A percentile compares a stretch with the other conserved stretches of the same genome.
phyloP scores from a whole-genome alignment of 768 basidiomycete species.

The Termitomyces bulborhizus region DNA sequence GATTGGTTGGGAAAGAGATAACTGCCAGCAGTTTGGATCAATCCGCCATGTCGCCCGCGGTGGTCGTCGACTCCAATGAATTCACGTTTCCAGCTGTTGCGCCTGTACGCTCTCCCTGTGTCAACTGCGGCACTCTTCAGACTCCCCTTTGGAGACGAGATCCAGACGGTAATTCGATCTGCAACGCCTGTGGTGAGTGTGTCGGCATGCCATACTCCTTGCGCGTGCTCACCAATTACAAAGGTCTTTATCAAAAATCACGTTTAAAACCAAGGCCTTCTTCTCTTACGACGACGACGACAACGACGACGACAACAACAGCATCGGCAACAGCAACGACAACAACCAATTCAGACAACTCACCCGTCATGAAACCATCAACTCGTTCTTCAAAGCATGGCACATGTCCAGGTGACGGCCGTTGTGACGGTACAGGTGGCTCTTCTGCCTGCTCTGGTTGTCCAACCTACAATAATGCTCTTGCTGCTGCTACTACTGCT shows the following conservation, averaged over 20 bases:
- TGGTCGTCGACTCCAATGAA: slow-evolving; percentile 14
- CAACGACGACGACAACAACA: slow-evolving; percentile 4
- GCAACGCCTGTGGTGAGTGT: slow-evolving; percentile 76
- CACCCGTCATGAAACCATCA: background rate
- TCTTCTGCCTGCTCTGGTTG: slow-evolving; percentile 91
- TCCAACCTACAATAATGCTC: slow-evolving; percentile 91
- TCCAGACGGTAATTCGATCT: slow-evolving; percentile 74
- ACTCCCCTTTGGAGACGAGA: slow-evolving; percentile 86
- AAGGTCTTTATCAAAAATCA: slow-evolving; percentile 83
- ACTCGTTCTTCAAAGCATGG: slow-evolving; percentile 26
- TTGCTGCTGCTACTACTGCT: slow-evolving; percentile 25
- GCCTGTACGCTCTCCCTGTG: slow-evolving; percentile 42
- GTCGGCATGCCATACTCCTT: background rate
- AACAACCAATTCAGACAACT: background rate
- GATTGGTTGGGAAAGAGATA: slow-evolving; percentile 29
- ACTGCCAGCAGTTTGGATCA: slow-evolving; percentile 9
- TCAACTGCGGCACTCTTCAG: slow-evolving; percentile 70
- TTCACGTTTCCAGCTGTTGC: slow-evolving; percentile 13
- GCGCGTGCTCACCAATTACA: slow-evolving; percentile 6
- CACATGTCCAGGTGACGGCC: slow-evolving; percentile 98
- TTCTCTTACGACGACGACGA: slow-evolving; percentile 26
- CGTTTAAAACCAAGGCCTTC: slow-evolving; percentile 70
- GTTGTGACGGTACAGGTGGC: slow-evolving; percentile 97
- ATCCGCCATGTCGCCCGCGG: slow-evolving; percentile 13
- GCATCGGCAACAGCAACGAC: slow-evolving; percentile 2